Evolutionary conservation across 495 filamentous ascomycete genomes (phyloP), one percentile per base, ranked within the genome.

Genomic region (Jackrogersella multiformis): DNA sequence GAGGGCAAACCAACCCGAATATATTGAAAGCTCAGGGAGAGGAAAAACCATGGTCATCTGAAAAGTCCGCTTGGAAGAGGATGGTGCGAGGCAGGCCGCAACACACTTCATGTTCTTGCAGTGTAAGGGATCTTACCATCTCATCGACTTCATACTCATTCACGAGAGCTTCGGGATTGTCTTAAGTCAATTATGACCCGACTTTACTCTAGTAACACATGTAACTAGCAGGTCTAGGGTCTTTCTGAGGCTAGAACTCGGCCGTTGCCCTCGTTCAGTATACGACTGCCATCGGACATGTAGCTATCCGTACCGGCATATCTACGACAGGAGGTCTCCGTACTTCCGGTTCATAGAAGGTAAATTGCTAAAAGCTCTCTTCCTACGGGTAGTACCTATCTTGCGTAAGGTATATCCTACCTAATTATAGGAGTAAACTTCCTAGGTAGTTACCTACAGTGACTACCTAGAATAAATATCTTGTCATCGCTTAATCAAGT

Each of bases 231-330:
- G 24, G 12, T 36, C 24, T 7, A 26, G 8, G 3, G 5, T 21
- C 28, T 34, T 35, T 13, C 13, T 13, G n/a, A 36, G 9, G 32
- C 49, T n/a, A 18, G 18, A 7, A 30, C 16, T 53, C 28, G 28
- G 28, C 34, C 52, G 41, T 12, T 15, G 44, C 13, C 23, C 13
- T 48, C 2, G 21, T 48, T 28, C 23, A 28, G 13, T 23, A 28
- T 26, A 48, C 23, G 23, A 48, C 7, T 51, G 20, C 39, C 21
- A 56, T 60, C 63, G 41, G 55, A 49, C 55, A 58, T 66, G 56
- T 55, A 60, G 38, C 56, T 46, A 55, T 38, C 56, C 56, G 63
- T 41, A 28, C 21, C 36, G 18, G 23, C 59, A 53, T 61, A 45
- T 53, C 46, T 54, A 39, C 26, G 42, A 20, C 56, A 32, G 2